Evolutionary conservation across 2,329 filamentous ascomycete genomes (phyloP).

Genomic region (Dactylellina cionopaga): DNA sequence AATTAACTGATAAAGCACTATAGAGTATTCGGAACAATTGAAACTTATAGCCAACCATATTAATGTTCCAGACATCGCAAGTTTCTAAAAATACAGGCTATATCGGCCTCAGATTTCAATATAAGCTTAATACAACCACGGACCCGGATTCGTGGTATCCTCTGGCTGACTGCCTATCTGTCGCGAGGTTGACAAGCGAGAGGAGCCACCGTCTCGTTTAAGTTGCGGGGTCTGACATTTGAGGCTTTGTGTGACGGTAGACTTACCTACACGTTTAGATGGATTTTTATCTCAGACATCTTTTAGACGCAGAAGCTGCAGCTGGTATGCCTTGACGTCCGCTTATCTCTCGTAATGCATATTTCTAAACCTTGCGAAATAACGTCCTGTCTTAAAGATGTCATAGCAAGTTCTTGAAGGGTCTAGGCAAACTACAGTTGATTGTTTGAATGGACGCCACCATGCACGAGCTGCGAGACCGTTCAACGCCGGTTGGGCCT

Average conservation of each 20-base stretch:
- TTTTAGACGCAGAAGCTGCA: slow-evolving; percentile 1
- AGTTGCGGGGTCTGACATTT: slow-evolving; percentile 45
- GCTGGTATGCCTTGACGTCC: neutral
- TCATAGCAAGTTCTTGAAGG: too few species aligned
- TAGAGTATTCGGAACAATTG: slow-evolving; percentile 21
- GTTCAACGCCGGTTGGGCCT: slow-evolving; percentile 17
- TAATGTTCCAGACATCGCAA: neutral
- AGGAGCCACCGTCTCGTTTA: slow-evolving; percentile 40
- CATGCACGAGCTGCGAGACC: slow-evolving; percentile 18
- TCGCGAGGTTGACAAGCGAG: slow-evolving; percentile 37
- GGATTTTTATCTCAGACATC: slow-evolving; percentile 11
- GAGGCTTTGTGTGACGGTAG: slow-evolving; percentile 20
- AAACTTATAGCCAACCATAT: too few species aligned
- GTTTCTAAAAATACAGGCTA: slow-evolving; percentile 38
- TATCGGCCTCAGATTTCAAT: neutral
- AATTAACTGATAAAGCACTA: neutral
- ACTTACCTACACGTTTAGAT: neutral
- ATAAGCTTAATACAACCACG: slow-evolving; percentile 40
- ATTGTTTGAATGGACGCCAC: neutral
- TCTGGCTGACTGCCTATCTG: slow-evolving; percentile 15
- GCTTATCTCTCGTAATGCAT: slow-evolving; percentile 48
- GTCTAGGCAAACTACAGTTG: neutral
- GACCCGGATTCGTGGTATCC: neutral
- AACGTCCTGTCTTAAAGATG: slow-evolving; percentile 5
- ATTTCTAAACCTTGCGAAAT: slow-evolving; percentile 42